A percentile compares a stretch with the other conserved stretches of the same genome.
Conservation (phyloP, 306 rosid genomes). For the Citrullus mucosospermus region DNA sequence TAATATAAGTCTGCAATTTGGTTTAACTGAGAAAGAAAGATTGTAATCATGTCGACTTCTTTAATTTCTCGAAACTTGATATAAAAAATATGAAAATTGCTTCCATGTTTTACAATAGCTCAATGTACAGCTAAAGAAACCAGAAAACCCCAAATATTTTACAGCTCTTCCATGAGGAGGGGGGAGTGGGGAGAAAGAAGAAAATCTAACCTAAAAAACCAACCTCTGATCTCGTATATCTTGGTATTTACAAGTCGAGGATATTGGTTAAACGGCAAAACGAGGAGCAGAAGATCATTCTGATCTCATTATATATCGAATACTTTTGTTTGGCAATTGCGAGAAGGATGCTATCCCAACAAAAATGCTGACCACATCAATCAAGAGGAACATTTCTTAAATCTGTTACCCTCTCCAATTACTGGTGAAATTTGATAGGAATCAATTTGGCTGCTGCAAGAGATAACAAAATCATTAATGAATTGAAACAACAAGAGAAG, state of each 20-base stretch:
- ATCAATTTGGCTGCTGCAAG: slow-evolving; percentile 6
- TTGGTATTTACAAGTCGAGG: slow-evolving; percentile 6
- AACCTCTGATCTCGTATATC: slow-evolving; percentile 4
- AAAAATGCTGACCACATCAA: background rate
- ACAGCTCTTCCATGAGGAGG: slow-evolving; percentile 4
- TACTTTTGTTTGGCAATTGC: background rate
- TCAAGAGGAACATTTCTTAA: background rate
- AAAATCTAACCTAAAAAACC: slow-evolving; percentile 3
- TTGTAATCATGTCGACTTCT: background rate
- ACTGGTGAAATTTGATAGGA: background rate
- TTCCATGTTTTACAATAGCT: slow-evolving; percentile 9
- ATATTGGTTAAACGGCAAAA: background rate
- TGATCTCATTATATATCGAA: background rate
- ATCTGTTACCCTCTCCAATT: background rate
- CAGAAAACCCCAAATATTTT: slow-evolving; percentile 3
- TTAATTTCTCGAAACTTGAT: background rate
- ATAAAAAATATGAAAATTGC: background rate
- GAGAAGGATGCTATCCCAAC: background rate
- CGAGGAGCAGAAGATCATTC: slow-evolving; percentile 1
- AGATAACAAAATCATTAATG: background rate
- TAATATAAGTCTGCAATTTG: background rate
- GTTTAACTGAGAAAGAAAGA: background rate
- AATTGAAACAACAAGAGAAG: background rate
- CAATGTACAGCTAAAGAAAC: background rate
- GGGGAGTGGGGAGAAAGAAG: background rate